Base-by-base conservation (phyloP, 345 rosid species). In the Salix arbutifolia region DNA sequence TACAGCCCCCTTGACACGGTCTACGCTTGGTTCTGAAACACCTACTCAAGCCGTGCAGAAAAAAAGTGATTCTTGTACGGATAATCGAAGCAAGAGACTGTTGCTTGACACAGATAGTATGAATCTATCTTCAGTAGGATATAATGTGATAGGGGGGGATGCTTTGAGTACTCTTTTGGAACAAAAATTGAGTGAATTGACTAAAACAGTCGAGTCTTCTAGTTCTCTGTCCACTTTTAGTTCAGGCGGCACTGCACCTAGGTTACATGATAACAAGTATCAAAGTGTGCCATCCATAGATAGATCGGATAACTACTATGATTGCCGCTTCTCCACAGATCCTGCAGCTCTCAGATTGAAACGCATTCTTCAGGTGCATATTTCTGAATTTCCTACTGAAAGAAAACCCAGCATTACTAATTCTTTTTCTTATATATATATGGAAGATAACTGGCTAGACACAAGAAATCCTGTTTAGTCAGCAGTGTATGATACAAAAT, bases 161-260 rank as follows among this genome's bases (percentile, higher is more conserved):
- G 95, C 97, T 69, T 82, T 93, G 78, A 88, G 92, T 78, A 78
- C 85, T 71, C 96, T 96, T 74, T 84, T 93, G 88, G 98, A 96
- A 78, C 89, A 93, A 82, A 96, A 96, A 81, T 84, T 96, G 46
- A 87, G 83, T 80, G 98, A 96, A 81, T 50, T 96, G 81, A 91
- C 86, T 64, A 82, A 82, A 1, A 85, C 83, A 62, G 82, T 88
- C 1, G 94, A 88, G 82, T 85, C 91, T 72, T 89, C 93, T 40
- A 69, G 76, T 71, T 85, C 77, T 16, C 87, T 83, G 58, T 73
- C 87, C 46, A 58, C 64, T 9, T n/a, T n/a, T 58, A 58, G 28
- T 23, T 23, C 64, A 23, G 28, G 64, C 28, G 14, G 64, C 28
- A 9, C 64, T 58, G 64, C 64, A 58, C 28, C 64, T 56, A 74